Base-by-base conservation (phyloP, 2,329 filamentous ascomycete genomes). In the Mollisia scopiformis region DNA sequence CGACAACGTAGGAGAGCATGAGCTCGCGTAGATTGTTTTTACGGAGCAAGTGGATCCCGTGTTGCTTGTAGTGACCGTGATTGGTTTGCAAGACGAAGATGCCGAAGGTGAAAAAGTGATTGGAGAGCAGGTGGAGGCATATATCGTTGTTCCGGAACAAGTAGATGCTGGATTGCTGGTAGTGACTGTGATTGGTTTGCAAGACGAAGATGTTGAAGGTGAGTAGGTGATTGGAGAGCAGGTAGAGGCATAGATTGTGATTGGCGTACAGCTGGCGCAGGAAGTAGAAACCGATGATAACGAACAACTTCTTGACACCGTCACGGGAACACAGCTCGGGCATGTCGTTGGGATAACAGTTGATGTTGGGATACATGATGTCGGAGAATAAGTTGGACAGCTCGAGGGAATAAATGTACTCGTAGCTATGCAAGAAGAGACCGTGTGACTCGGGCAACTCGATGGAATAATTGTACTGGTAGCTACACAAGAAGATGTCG, bases 341-440 rank as follows among this genome's bases (percentile, higher is more conserved):
- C 53, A 57, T 14, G 35, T 53, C 13, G 58, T 57, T 33, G 58
- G 58, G 8, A 52, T 27, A 8, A 57, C 43, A 25, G 52, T 31
- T 11, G 30, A 41, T 55, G 46, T 54, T 5, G 33, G 6, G 35
- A 41, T n/a, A 19, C n/a, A 54, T 28, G 51, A 54, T 2, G 51
- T n/a, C n/a, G n/a, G n/a, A n/a, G n/a, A n/a, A n/a, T n/a, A n/a
- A n/a, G n/a, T n/a, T n/a, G n/a, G n/a, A n/a, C n/a, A n/a, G n/a
- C n/a, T n/a, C n/a, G n/a, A n/a, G n/a, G n/a, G n/a, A n/a, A n/a
- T n/a, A n/a, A n/a, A n/a, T n/a, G n/a, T n/a, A n/a, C n/a, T n/a
- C n/a, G n/a, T n/a, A n/a, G n/a, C n/a, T n/a, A n/a, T n/a, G n/a
- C n/a, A n/a, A n/a, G n/a, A n/a, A n/a, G n/a, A n/a, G n/a, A n/a